Evolutionary conservation across 1,139 yeast species (phyloP).

Genomic region (Taiozyma sp.): DNA sequence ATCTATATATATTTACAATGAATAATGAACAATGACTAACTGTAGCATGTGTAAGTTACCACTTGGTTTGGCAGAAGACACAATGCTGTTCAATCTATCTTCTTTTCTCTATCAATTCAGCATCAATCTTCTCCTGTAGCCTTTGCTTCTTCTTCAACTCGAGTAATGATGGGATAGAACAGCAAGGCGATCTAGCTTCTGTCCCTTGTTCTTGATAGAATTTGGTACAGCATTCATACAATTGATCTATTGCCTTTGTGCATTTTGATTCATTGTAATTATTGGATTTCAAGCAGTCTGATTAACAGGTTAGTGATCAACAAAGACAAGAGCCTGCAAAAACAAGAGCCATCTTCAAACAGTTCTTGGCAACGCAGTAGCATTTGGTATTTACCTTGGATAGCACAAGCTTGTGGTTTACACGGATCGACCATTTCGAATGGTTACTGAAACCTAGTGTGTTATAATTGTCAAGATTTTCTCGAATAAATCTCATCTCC

Average conservation of each 20-base stretch:
- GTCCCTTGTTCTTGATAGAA: slow-evolving; percentile 49
- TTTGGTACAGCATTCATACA: slow-evolving; percentile 55
- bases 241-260: slow-evolving; percentile 47
- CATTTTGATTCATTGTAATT: slow-evolving; percentile 62
- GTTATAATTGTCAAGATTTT: not conserved
- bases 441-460: not conserved
- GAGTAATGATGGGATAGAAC: slow-evolving; percentile 54
- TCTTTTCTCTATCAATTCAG: slow-evolving; percentile 31
- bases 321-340: not conserved
- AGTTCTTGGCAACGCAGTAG: not conserved
- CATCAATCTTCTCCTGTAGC: slow-evolving; percentile 46
- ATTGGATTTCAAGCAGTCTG: slow-evolving; percentile 43
- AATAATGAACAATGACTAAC: not conserved
- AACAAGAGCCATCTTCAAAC: not conserved
- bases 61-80: no score
- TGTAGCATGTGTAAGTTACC: not conserved
- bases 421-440: slow-evolving; percentile 40
- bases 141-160: slow-evolving; percentile 56
- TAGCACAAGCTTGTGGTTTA: slow-evolving; percentile 63
- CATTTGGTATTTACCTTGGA: slow-evolving; percentile 41
- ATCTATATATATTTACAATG: slow-evolving; percentile 7
- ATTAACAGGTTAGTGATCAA: not conserved
- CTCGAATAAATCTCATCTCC: not conserved
- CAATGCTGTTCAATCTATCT: not conserved
- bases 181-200: slow-evolving; percentile 55